Evolutionary conservation across 345 rosid genomes (phyloP).

Genomic region (Dipteronia sinensis): DNA sequence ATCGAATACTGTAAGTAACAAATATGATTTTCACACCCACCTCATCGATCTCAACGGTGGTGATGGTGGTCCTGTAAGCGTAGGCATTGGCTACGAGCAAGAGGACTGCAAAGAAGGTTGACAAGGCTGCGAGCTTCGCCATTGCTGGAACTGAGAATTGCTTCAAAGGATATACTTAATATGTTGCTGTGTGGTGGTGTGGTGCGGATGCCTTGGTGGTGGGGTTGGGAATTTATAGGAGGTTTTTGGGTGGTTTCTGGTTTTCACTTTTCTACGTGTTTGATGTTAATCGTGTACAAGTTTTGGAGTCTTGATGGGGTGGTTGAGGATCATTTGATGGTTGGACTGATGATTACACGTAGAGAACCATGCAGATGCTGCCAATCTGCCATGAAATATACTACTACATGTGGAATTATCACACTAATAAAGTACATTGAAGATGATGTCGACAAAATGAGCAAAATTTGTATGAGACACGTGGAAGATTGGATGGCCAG

Average conservation of each 20-base stretch:
- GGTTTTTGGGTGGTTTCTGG: not conserved
- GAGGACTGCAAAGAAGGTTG: not conserved
- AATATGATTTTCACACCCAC: not conserved
- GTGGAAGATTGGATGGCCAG: not conserved
- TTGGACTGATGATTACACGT: not conserved
- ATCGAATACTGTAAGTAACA: no score
- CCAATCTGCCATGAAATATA: no score
- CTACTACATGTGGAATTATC: no score
- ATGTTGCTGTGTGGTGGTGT: not conserved
- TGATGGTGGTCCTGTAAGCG: not conserved
- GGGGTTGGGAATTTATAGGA: not conserved
- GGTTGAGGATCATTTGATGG: not conserved
- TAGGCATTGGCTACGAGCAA: not conserved
- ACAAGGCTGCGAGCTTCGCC: not conserved
- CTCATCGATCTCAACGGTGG: slow-evolving; percentile 3
- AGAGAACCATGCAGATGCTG: no score
- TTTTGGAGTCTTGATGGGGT: not conserved
- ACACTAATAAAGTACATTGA: no score
- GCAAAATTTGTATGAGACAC: not conserved
- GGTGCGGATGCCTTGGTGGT: not conserved
- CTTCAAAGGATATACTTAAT: no score
- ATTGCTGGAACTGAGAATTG: not conserved
- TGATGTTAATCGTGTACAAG: not conserved
- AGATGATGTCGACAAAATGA: no score
- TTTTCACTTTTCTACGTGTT: not conserved